Evolutionary conservation across 306 rosid genomes (phyloP), one percentile per base, ranked within the genome.

Genomic region (Begonia masoniana): DNA sequence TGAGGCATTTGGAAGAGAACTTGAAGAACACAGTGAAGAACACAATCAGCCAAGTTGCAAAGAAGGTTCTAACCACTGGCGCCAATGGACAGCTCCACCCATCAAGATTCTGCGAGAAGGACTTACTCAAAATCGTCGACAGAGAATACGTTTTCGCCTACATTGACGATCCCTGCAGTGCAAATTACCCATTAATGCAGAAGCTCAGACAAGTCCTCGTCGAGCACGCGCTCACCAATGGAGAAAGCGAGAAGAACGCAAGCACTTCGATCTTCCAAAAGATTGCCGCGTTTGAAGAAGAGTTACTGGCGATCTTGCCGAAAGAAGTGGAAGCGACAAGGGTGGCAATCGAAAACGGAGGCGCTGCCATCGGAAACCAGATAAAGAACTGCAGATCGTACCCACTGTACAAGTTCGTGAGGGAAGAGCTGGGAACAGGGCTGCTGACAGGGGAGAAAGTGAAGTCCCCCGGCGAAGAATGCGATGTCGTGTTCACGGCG

Each of bases 1-100:
- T 88, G 70, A 85, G 97, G 72, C 97, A 88, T 58, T 66, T 88
- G 75, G 97, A 88, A 70, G 95, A 85, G 76, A 89, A 85, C 69
- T 41, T 89, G 83, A 82, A 71, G 73, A 74, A 39, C 70, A 47
- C 72, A 0, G 94, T 89, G 2, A 85, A 82, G 63, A 89, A 64
- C 57, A 74, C 71, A 0, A 94, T 89, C 26, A 76, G 89, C 56
- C 87, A 76, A 48, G 84, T 82, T 23, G 97, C 87, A 0, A 89
- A 82, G 83, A 89, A 82, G 50, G 73, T 70, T 13, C 79, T 89
- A 2, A 82, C 95, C 15, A 85, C 83, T 0, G 82, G 83, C 3
- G 62, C 58, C 11, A 78, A 70, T n/a, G 95, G 97, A 6, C 87
- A 81, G 21, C 94, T 89, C 43, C 95, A 88, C 54, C 92, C 95